Evolutionary conservation across 495 filamentous ascomycete species (phyloP).

Genomic region (Podospora sp.): DNA sequence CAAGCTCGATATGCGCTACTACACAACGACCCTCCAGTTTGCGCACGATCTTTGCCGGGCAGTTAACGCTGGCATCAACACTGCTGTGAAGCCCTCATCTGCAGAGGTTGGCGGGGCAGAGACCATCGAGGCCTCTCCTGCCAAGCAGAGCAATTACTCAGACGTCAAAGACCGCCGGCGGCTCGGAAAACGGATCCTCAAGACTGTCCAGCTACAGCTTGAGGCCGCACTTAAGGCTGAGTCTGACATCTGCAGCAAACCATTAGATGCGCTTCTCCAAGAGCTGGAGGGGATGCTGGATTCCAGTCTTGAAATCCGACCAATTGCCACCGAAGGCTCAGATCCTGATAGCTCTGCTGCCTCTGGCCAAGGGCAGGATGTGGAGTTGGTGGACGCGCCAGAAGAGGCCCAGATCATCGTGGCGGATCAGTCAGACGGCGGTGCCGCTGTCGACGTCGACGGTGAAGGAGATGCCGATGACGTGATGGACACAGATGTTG

Average conservation of each 20-base stretch:
- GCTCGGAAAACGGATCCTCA: conserved; percentile 81
- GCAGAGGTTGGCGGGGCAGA: conserved; percentile 34
- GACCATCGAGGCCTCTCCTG: conserved; percentile 29
- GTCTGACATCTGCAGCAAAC: conserved; percentile 69
- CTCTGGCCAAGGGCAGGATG: conserved; percentile 37
- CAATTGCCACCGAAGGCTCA: conserved; percentile 33
- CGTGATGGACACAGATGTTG: conserved; percentile 27
- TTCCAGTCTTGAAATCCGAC: conserved; percentile 49
- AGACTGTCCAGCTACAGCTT: conserved; percentile 72
- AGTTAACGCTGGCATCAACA: conserved; percentile 68
- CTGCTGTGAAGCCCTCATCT: conserved; percentile 29
- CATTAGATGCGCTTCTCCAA: conserved; percentile 68
- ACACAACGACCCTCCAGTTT: conserved; percentile 75
- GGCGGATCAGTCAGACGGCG: conserved; percentile 37
- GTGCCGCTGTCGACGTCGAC: conserved; percentile 26
- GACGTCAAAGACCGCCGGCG: conserved; percentile 55
- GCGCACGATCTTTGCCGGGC: conserved; percentile 70
- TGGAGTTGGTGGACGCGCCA: conserved; percentile 52
- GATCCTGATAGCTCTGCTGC: conserved; percentile 30
- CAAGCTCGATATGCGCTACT: conserved; percentile 69
- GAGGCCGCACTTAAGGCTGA: conserved; percentile 79
- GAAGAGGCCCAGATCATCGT: conserved; percentile 47
- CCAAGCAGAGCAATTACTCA: conserved; percentile 39
- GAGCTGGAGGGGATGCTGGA: conserved; percentile 76
- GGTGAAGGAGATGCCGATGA: conserved; percentile 19